Evolutionary conservation across 257 asterid genomes (phyloP).

Genomic region (Cinchona pubescens): DNA sequence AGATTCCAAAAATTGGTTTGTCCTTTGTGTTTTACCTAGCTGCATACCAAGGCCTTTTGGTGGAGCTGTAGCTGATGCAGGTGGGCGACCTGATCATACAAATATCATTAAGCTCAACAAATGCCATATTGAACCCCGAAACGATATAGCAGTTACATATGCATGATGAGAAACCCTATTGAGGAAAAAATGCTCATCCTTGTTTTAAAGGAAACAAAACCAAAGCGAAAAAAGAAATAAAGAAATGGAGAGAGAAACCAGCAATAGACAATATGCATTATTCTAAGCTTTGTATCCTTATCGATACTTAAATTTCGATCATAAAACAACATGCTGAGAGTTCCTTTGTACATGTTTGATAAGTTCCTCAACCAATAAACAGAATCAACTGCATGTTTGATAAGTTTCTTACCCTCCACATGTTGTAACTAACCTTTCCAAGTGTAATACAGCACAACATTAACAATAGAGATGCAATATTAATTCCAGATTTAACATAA

Average conservation of each 20-base stretch:
- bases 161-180: not conserved
- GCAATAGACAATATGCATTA: not conserved
- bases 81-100: slow-evolving; percentile 55
- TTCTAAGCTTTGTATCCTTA: not conserved
- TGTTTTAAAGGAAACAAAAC: not conserved
- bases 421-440: not conserved
- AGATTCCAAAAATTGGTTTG: slow-evolving; percentile 87
- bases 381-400: not conserved
- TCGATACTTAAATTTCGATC: not conserved
- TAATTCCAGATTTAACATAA: not conserved
- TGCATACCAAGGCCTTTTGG: slow-evolving; percentile 86
- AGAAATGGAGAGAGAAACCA: not conserved
- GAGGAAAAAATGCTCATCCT: not conserved
- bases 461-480: not conserved
- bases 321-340: not conserved
- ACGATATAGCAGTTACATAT: not conserved
- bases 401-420: not conserved
- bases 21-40: slow-evolving; percentile 76
- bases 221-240: not conserved
- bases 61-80: slow-evolving; percentile 80
- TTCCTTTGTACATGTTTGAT: not conserved
- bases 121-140: not conserved
- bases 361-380: not conserved
- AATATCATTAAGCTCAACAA: slow-evolving; percentile 10
- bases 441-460: not conserved